Base-by-base conservation (phyloP, 768 basidiomycete species). In the Glaciozyma martinii region DNA sequence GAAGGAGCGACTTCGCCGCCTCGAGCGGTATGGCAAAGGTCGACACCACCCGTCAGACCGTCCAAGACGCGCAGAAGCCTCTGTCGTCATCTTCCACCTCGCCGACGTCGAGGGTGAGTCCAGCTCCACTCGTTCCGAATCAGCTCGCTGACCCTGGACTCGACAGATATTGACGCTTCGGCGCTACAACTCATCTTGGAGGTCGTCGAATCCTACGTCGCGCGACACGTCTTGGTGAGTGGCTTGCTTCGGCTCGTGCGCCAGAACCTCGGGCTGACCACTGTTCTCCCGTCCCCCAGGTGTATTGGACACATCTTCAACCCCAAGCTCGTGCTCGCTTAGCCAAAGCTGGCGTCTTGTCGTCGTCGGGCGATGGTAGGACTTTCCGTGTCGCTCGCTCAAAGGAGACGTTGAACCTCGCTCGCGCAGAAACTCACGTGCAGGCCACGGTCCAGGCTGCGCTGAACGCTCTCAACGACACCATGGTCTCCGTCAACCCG, bases 31-130 rank as follows among this genome's bases (percentile, higher is more conserved):
- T 72, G 94, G 94, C 2, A 77, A 83, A 13, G 80, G 83, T 54
- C 84, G 80, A 68, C 84, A 81, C 27, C 95, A 98, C 78, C 95
- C 95, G 0, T 90, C 89, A 2, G 94, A 97, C 67, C 85, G 82
- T 62, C 93, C 79, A 3, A 42, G 59, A n/a, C 42, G 71, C 43
- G 61, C 25, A 4, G 71, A 74, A 37, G 67, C 71, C 7, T 63
- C 66, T 25, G 65, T 67, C 32, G 60, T 73, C 42, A 63, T 73
- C 27, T 92, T 99, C 77, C 93, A 98, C 71, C 82, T 97, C 81
- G 86, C 87, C 18, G 94, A 98, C 77, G 87, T 95, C 5, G 89
- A 92, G 63, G 82, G 80, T 23, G 29, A 25, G 57, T 19, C 12
- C 23, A 3, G 12, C 37, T 7, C 18, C 21, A 1, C 55, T 7